Percentiles rank a stretch among this genome's conserved stretches.
Evolutionary conservation across 805 yeast genomes (phyloP).

Genomic region (Yarrowia divulgata): DNA sequence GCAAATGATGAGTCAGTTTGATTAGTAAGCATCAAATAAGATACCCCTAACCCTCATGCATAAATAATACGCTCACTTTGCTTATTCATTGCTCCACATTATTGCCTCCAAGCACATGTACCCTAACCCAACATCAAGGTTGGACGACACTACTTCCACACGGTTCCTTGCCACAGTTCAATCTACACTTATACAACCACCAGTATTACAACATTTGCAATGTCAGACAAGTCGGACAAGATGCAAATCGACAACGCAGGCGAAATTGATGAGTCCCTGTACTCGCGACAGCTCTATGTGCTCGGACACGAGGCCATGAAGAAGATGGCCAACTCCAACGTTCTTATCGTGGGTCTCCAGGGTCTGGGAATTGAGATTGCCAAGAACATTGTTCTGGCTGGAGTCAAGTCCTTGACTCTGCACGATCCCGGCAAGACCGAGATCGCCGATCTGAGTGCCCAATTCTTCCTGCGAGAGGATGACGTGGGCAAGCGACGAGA

Average conservation of each 20-base stretch:
- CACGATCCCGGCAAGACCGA: constrained; percentile 79
- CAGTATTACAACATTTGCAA: background rate
- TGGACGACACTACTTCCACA: constrained; percentile 13
- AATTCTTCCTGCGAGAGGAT: constrained; percentile 73
- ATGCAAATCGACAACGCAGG: constrained; percentile 50
- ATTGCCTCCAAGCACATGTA: too few species aligned
- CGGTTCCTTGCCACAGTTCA: constrained; percentile 8
- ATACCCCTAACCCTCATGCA: background rate
- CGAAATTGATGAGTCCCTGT: constrained; percentile 88
- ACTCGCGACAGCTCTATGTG: constrained; percentile 94
- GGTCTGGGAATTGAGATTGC: constrained; percentile 98
- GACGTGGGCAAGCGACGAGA: constrained; percentile 87
- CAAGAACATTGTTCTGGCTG: constrained; percentile 94
- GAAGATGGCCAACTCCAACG: constrained; percentile 92
- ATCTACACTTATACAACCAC: background rate
- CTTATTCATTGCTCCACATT: background rate
- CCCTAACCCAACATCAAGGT: constrained; percentile 28
- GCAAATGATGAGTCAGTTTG: too few species aligned
- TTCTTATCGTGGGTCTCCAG: constrained; percentile 85
- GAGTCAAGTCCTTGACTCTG: constrained; percentile 87
- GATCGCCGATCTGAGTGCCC: constrained; percentile 81
- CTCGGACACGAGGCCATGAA: constrained; percentile 98
- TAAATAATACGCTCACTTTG: background rate
- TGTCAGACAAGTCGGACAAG: constrained; percentile 37
- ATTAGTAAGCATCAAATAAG: too few species aligned